Conservation (phyloP, 441 rosid species). For the Populus tomentosa region DNA sequence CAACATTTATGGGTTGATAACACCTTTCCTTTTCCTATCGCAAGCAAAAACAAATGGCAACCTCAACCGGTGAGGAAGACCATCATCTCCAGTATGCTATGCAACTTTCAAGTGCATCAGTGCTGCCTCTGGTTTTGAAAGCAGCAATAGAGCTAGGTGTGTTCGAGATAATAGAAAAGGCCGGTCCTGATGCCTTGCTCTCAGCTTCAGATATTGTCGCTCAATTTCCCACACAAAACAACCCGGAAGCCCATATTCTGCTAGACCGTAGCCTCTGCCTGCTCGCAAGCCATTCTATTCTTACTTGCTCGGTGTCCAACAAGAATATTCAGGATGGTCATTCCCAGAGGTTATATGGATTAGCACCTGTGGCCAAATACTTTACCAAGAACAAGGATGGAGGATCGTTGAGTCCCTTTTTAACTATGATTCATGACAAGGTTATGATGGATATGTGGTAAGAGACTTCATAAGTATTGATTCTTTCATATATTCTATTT, state of each 20-base stretch:
- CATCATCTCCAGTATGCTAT: constrained; percentile 34
- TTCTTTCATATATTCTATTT: no score
- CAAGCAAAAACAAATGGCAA: neutral
- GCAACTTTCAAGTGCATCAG: constrained; percentile 46
- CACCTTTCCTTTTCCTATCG: no score
- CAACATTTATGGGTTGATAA: no score
- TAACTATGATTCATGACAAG: constrained; percentile 10
- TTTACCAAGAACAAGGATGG: constrained; percentile 31
- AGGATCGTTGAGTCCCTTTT: constrained; percentile 26
- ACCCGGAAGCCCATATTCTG: constrained; percentile 45
- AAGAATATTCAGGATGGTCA: constrained; percentile 11
- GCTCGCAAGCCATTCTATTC: constrained; percentile 42
- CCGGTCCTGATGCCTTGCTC: constrained; percentile 35
- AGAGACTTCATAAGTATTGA: neutral
- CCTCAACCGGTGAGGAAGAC: neutral
- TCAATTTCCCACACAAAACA: constrained; percentile 32
- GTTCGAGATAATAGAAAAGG: constrained; percentile 46
- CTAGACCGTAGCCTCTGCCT: constrained; percentile 53
- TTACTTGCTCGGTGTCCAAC: constrained; percentile 24
- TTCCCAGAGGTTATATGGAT: constrained; percentile 26
- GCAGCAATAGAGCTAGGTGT: constrained; percentile 53
- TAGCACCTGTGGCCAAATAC: constrained; percentile 44
- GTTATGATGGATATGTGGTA: constrained; percentile 27
- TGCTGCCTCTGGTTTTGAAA: constrained; percentile 38
- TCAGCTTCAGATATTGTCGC: constrained; percentile 44